Evolutionary conservation across 768 basidiomycete genomes (phyloP).

Genomic region (Hygrocybe coccinea): DNA sequence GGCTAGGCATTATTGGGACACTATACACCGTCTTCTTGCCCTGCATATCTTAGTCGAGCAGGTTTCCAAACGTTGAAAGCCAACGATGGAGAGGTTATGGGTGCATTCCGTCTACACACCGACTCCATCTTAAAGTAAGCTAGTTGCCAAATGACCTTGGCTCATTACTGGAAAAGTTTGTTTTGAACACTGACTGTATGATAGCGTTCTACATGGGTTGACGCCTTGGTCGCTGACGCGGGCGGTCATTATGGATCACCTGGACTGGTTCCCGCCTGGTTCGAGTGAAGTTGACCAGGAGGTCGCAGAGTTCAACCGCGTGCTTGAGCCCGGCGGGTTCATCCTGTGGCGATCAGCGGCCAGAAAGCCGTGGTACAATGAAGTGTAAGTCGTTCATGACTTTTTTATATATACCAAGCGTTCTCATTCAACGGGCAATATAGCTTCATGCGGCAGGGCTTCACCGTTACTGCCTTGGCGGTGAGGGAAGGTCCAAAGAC

Average conservation of each 20-base stretch:
- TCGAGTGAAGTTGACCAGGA: conserved; percentile 48
- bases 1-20: conserved; percentile 43
- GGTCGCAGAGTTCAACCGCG: conserved; percentile 50
- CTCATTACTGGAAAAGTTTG: neutral
- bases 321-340: conserved; percentile 52
- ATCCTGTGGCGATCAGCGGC: conserved; percentile 66
- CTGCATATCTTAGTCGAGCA: conserved; percentile 55
- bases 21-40: conserved; percentile 56
- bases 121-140: conserved; percentile 65
- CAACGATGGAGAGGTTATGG: conserved; percentile 40
- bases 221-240: conserved; percentile 47
- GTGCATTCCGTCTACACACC: conserved; percentile 66
- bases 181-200: neutral
- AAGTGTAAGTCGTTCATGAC: conserved; percentile 30
- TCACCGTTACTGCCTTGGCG: conserved; percentile 47
- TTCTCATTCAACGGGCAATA: neutral
- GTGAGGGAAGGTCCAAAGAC: conserved; percentile 44
- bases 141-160: too few species aligned
- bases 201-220: conserved; percentile 33
- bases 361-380: conserved; percentile 61
- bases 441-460: conserved; percentile 51
- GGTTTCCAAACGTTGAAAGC: conserved; percentile 56
- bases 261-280: conserved; percentile 54
- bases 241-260: conserved; percentile 67
- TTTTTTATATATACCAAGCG: neutral